A percentile compares a stretch with the other conserved stretches of the same genome.
phyloP scores from a whole-genome alignment of 305 asterid species.

The Rubia peregrina region DNA sequence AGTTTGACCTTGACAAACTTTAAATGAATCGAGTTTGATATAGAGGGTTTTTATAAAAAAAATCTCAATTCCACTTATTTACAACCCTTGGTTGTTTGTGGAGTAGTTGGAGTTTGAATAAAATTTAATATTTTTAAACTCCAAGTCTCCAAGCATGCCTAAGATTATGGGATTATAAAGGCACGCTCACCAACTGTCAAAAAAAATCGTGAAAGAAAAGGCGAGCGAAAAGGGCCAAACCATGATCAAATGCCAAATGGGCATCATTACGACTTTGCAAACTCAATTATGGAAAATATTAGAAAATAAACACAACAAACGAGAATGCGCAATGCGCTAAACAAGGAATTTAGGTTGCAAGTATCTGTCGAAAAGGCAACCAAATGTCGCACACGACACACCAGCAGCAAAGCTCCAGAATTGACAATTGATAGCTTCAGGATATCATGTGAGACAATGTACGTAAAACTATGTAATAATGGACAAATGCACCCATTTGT shows the following conservation, averaged over 20 bases:
- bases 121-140: no score
- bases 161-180: neutral
- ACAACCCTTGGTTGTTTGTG: no score
- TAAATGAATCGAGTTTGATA: no score
- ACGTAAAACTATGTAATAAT: neutral
- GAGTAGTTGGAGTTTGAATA: no score
- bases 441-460: neutral
- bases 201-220: neutral
- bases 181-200: neutral
- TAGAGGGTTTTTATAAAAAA: no score
- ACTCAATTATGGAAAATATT: neutral
- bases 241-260: neutral
- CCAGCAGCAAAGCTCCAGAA: neutral
- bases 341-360: conserved; percentile 9
- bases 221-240: neutral
- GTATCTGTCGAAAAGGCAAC: conserved; percentile 5
- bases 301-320: neutral
- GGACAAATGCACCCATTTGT: neutral
- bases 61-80: no score
- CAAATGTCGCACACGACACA: conserved; percentile 3
- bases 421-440: neutral
- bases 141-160: conserved; percentile 8
- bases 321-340: neutral
- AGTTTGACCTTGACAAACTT: no score
- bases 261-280: neutral